Evolutionary conservation across 2,329 filamentous ascomycete genomes (phyloP).

Genomic region (Pseudogymnoascus sp.): DNA sequence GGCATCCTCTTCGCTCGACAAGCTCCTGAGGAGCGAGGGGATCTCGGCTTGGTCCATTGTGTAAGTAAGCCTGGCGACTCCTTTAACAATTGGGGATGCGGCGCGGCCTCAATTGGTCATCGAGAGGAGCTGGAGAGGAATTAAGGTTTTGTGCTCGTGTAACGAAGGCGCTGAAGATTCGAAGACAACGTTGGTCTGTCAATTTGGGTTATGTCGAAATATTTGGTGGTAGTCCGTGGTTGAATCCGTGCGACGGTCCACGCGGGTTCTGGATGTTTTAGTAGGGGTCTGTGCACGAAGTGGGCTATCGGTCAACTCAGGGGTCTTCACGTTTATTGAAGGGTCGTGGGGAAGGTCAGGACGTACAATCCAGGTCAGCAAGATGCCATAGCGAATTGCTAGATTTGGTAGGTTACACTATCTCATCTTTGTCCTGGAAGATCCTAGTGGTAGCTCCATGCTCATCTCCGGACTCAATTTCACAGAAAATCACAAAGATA

Average conservation of each 20-base stretch:
- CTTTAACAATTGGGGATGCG: not conserved
- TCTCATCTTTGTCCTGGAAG: not conserved
- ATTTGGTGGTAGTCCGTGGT: not conserved
- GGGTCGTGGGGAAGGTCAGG: not conserved
- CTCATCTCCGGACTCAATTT: not conserved
- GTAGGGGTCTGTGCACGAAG: conserved; percentile 1
- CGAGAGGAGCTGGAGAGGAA: not conserved
- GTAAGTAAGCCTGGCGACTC: conserved; percentile 13
- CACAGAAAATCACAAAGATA: not conserved
- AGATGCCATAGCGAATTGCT: not conserved
- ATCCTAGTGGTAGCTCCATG: not conserved
- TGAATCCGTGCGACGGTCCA: not conserved
- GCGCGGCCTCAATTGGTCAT: conserved; percentile 2
- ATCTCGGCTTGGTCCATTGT: conserved; percentile 61
- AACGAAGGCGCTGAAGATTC: not conserved
- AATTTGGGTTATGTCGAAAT: not conserved
- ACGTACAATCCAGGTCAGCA: not conserved
- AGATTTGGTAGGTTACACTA: not conserved
- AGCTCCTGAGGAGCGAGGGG: conserved; percentile 55
- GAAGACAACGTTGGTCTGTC: not conserved
- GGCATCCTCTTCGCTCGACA: conserved; percentile 72
- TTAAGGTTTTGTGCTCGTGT: not conserved
- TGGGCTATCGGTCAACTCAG: not conserved
- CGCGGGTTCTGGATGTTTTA: conserved; percentile 5
- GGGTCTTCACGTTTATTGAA: conserved; percentile 1